Percentiles rank a stretch among this genome's conserved stretches.
These are phyloP conservation scores for Tinospora cordifolia DNA, from an alignment of 164 flowering plant genomes.

Conservation along the genomic window DNA sequence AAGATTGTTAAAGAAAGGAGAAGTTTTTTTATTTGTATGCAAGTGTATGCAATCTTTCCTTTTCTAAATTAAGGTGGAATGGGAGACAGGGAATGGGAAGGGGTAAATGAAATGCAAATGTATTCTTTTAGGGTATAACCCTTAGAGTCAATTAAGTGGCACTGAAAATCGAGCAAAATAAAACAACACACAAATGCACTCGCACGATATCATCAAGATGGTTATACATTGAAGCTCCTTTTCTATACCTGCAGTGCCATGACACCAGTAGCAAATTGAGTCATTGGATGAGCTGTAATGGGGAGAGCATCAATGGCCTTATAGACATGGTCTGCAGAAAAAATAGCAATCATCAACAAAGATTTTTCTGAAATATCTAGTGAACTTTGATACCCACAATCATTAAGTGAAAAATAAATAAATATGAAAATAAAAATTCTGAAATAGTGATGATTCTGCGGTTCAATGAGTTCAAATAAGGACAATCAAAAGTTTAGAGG, in stretches of 20 bases:
- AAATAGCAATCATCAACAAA: conserved; percentile 7
- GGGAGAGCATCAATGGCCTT: conserved; percentile 83
- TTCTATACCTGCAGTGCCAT: conserved; percentile 91
- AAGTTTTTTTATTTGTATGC: not conserved
- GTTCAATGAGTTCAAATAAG: not conserved
- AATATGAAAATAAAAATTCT: too few species aligned
- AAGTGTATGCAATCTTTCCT: not conserved
- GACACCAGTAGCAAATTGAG: conserved; percentile 89
- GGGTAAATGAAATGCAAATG: not conserved
- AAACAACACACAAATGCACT: not conserved
- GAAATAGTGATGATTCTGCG: not conserved
- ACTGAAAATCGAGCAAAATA: not conserved
- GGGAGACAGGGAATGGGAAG: not conserved
- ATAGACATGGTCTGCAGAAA: conserved; percentile 70
- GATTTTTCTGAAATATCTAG: not conserved
- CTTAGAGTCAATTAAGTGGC: not conserved
- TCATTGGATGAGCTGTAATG: conserved; percentile 87
- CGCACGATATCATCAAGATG: not conserved
- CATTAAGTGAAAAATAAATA: too few species aligned
- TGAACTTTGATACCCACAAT: too few species aligned
- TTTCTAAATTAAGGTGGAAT: not conserved
- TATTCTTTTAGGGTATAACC: not conserved
- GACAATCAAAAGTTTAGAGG: too few species aligned
- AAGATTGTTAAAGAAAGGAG: not conserved
- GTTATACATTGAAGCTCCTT: not conserved